A percentile compares a stretch with the other conserved stretches of the same genome.
Evolutionary conservation across 148 eudicot genomes (phyloP).

Genomic region (Hydrangea macrophylla): DNA sequence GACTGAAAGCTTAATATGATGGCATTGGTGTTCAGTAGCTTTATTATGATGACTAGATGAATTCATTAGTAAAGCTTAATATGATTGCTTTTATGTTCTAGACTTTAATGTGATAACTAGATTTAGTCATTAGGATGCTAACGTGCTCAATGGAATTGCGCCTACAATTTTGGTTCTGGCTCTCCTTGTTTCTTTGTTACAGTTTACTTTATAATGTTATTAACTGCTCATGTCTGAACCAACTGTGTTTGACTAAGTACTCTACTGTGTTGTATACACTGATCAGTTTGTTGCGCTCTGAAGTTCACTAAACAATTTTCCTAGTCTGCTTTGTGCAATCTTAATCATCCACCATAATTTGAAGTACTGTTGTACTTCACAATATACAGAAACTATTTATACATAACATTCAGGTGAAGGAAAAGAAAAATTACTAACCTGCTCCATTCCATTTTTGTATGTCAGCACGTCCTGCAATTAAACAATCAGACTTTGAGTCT

Average conservation of each 20-base stretch:
- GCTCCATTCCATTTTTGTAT: constrained; percentile 37
- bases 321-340: background rate
- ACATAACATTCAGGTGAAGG: background rate
- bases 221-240: background rate
- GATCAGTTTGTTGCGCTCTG: background rate
- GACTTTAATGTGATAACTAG: background rate
- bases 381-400: constrained; percentile 2
- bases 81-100: no score
- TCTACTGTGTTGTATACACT: no score
- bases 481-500: constrained; percentile 11
- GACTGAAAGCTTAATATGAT: background rate
- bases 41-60: background rate
- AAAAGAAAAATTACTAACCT: constrained; percentile 24
- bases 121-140: background rate
- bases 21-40: no score
- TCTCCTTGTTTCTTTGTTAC: background rate
- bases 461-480: constrained; percentile 48
- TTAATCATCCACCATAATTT: background rate
- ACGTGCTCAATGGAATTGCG: background rate
- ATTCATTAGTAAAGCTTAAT: no score
- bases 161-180: background rate
- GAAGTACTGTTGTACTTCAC: background rate
- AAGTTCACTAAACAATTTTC: background rate
- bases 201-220: background rate
- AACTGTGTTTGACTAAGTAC: background rate